Percentiles rank a stretch among this genome's conserved stretches.
phyloP scores from a whole-genome alignment of 148 eudicot genomes.

The Polygonum aviculare region DNA sequence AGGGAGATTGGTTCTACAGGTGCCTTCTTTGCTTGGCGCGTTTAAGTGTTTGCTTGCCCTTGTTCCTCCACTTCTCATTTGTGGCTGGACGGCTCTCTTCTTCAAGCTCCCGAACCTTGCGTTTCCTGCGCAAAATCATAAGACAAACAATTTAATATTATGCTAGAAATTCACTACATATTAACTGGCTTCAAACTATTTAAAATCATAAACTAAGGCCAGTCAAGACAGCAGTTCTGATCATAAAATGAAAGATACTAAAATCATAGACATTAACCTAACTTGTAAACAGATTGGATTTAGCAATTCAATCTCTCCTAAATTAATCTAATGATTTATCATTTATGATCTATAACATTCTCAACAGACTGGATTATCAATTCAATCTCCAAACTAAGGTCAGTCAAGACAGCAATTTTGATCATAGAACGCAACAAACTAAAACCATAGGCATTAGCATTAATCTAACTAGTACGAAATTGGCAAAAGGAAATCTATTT shows the following conservation, averaged over 20 bases:
- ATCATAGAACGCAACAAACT: not conserved
- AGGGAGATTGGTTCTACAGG: not conserved
- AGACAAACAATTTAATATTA: not conserved
- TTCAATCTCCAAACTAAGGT: not conserved
- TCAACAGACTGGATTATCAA: no score
- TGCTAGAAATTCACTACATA: not conserved
- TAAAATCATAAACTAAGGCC: not conserved
- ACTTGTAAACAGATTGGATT: not conserved
- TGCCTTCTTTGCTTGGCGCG: conserved; percentile 53
- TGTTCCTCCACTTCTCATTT: conserved; percentile 68
- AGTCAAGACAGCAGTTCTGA: not conserved
- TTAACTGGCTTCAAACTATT: not conserved
- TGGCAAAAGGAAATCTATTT: no score
- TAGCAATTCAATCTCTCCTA: no score
- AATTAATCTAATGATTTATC: no score
- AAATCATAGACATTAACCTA: not conserved
- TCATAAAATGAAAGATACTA: not conserved
- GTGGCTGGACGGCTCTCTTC: conserved; percentile 54
- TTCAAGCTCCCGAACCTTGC: conserved; percentile 81
- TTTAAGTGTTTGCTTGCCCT: conserved; percentile 37
- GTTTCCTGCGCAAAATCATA: conserved; percentile 48
- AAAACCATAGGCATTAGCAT: not conserved
- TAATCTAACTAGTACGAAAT: no score
- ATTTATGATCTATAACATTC: no score
- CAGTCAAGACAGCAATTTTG: not conserved